Evolutionary conservation across 768 basidiomycete species (phyloP).

Genomic region (Hygrophorus russula): DNA sequence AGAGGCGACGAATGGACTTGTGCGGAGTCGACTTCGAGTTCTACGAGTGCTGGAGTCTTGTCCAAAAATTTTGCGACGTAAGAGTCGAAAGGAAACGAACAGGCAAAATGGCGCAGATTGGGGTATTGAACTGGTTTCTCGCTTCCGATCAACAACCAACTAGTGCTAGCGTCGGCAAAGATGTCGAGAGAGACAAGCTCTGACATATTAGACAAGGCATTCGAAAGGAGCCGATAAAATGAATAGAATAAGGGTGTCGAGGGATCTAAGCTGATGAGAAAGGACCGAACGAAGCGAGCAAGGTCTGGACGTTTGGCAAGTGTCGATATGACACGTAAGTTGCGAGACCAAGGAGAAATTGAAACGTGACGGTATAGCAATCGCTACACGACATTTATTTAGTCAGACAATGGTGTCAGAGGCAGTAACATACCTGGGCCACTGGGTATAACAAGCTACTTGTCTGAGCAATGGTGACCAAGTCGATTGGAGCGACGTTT

Average conservation of each 20-base stretch:
- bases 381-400: slow-evolving; percentile 14
- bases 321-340: slow-evolving; percentile 38
- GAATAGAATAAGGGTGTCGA: slow-evolving; percentile 26
- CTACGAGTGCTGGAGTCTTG: slow-evolving; percentile 39
- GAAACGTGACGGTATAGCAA: slow-evolving; percentile 51
- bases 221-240: slow-evolving; percentile 38
- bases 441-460: slow-evolving; percentile 29
- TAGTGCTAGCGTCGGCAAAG: slow-evolving; percentile 37
- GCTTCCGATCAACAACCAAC: slow-evolving; percentile 39
- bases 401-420: too few relatives aligned
- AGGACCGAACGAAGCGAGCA: slow-evolving; percentile 50
- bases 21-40: slow-evolving; percentile 43
- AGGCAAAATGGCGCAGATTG: slow-evolving; percentile 43
- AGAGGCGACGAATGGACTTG: slow-evolving; percentile 17
- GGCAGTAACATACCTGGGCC: slow-evolving; percentile 23
- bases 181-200: slow-evolving; percentile 47
- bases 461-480: slow-evolving; percentile 38
- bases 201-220: slow-evolving; percentile 50
- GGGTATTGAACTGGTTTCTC: slow-evolving; percentile 23
- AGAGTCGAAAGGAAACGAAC: slow-evolving; percentile 49
- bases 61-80: slow-evolving; percentile 49
- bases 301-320: slow-evolving; percentile 47
- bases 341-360: slow-evolving; percentile 30
- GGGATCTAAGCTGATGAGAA: slow-evolving; percentile 42
- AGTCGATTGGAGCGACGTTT: slow-evolving; percentile 21